These are phyloP conservation scores for Colletotrichum somersetense DNA, from an alignment of 2,329 filamentous ascomycete genomes.

Conservation along the genomic window DNA sequence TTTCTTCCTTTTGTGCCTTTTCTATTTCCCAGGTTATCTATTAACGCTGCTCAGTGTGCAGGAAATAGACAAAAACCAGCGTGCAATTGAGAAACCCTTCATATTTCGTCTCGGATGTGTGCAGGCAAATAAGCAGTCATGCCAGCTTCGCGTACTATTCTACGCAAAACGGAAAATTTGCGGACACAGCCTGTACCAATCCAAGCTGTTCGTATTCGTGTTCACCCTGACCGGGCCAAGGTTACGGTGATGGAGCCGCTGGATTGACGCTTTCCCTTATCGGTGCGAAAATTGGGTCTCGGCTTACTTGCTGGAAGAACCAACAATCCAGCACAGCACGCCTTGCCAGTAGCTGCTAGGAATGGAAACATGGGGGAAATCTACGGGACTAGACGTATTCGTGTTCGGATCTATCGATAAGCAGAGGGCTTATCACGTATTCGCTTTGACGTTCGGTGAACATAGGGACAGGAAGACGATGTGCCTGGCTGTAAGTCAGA, in stretches of 20 bases:
- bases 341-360: neutral
- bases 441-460: constrained; percentile 1
- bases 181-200: no score
- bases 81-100: no score
- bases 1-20: neutral
- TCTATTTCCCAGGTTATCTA: no score
- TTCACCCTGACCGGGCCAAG: neutral
- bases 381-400: constrained; percentile 15
- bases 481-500: neutral
- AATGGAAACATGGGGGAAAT: neutral
- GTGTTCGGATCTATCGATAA: constrained; percentile 22
- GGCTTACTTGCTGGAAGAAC: neutral
- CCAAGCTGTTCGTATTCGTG: constrained; percentile 7
- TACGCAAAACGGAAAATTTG: neutral
- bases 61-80: neutral
- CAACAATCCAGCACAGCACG: neutral
- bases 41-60: neutral
- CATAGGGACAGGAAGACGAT: neutral
- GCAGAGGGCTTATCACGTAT: constrained; percentile 25
- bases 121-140: neutral
- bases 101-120: neutral
- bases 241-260: neutral
- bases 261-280: neutral
- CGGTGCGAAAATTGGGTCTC: constrained; percentile 7
- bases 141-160: neutral